Percentiles rank a stretch among this genome's conserved stretches.
Conservation (phyloP, 345 rosid species). For the Conringia planisiliqua region DNA sequence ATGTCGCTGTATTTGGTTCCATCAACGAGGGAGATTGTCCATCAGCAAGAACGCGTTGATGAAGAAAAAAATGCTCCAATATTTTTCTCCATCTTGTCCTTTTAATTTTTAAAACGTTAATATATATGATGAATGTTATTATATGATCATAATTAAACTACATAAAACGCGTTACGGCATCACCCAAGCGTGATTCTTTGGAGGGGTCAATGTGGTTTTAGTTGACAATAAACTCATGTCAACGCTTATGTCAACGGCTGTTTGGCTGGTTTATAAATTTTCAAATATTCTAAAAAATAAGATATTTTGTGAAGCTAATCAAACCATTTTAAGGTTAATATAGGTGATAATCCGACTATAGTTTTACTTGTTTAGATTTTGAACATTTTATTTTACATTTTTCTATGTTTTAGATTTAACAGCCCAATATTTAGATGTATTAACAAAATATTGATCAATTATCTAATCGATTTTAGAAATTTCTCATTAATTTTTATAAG, state of each 20-base stretch:
- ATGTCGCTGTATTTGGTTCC: neutral
- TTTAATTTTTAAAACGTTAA: neutral
- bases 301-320: neutral
- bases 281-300: neutral
- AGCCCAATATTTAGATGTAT: neutral
- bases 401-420: neutral
- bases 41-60: constrained; percentile 17
- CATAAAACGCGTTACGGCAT: constrained; percentile 18
- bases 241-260: constrained; percentile 15
- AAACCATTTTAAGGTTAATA: neutral
- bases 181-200: neutral
- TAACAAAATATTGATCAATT: neutral
- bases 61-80: constrained; percentile 5
- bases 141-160: neutral
- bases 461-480: neutral
- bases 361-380: neutral
- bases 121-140: constrained; percentile 9
- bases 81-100: neutral
- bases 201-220: neutral
- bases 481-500: neutral
- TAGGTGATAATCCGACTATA: neutral
- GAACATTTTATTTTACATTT: neutral
- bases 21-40: neutral
- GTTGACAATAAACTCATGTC: constrained; percentile 14
- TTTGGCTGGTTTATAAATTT: neutral